These are phyloP conservation scores for Alternaria panax DNA, from an alignment of 2,329 filamentous ascomycete species.

Conservation along the genomic window DNA sequence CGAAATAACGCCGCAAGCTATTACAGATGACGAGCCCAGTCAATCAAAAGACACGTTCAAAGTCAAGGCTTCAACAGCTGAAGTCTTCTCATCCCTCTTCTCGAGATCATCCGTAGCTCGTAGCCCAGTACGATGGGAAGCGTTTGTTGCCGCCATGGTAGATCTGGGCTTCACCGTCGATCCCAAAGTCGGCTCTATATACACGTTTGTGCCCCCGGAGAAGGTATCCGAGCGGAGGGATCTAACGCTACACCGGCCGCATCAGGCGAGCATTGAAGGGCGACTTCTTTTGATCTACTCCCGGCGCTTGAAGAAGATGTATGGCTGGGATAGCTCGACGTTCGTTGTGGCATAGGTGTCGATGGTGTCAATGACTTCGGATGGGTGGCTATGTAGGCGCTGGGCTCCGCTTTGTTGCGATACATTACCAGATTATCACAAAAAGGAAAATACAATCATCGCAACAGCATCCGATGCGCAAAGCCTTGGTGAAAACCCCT, in stretches of 20 bases:
- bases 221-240: conserved; percentile 5
- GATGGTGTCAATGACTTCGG: background rate
- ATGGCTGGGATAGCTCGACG: conserved; percentile 21
- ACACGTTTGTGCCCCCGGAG: conserved; percentile 19
- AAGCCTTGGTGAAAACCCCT: no score
- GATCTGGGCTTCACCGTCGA: conserved; percentile 21
- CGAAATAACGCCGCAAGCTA: background rate
- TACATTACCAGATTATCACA: background rate
- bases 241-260: conserved; percentile 27
- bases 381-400: background rate
- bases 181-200: conserved; percentile 24
- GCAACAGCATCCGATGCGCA: no score
- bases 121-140: conserved; percentile 28
- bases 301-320: conserved; percentile 16
- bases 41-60: conserved; percentile 31
- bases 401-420: background rate
- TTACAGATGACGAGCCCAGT: background rate
- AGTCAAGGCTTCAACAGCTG: conserved; percentile 50
- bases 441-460: no score
- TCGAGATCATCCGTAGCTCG: conserved; percentile 28
- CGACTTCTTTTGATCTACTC: conserved; percentile 16
- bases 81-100: conserved; percentile 50
- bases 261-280: conserved; percentile 23
- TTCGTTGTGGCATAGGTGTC: conserved; percentile 10
- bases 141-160: conserved; percentile 21